A percentile compares a stretch with the other conserved stretches of the same genome.
Conservation (phyloP, 2,329 filamentous ascomycete genomes). For the Bipolaris gigantea region DNA sequence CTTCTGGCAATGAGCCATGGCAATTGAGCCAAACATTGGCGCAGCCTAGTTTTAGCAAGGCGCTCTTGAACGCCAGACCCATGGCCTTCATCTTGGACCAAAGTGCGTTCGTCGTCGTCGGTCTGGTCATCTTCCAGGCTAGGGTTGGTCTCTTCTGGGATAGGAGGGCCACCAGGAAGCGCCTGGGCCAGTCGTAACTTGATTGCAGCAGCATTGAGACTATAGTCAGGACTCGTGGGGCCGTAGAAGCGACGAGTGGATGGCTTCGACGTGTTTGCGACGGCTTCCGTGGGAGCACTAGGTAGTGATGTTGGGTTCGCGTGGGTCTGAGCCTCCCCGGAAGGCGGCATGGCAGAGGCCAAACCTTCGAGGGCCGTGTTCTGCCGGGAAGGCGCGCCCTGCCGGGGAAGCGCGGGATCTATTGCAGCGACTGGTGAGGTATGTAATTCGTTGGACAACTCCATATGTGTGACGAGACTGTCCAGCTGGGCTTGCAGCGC, state of each 20-base stretch:
- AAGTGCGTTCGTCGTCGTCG: background rate
- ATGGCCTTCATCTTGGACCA: background rate
- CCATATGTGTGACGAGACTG: background rate
- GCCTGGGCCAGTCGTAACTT: background rate
- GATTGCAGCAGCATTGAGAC: background rate
- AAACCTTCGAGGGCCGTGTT: background rate
- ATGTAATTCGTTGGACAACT: background rate
- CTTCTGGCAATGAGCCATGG: background rate
- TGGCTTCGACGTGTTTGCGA: background rate
- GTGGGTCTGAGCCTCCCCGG: background rate
- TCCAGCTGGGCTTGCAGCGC: background rate
- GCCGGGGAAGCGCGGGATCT: background rate
- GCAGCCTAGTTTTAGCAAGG: background rate
- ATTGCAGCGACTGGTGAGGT: background rate
- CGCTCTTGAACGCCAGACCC: background rate
- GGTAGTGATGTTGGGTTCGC: background rate
- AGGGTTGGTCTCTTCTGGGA: background rate
- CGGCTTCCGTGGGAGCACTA: background rate
- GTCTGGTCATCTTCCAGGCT: background rate
- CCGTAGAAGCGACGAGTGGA: background rate
- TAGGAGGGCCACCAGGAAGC: background rate
- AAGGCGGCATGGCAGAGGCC: background rate
- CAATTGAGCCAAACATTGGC: background rate
- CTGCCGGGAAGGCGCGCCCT: background rate
- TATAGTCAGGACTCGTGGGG: background rate